Percentiles rank a stretch among this genome's conserved stretches.
These are phyloP conservation scores for Schwanniomyces polymorphus DNA, from an alignment of 805 yeast genomes.

Conservation along the genomic window DNA sequence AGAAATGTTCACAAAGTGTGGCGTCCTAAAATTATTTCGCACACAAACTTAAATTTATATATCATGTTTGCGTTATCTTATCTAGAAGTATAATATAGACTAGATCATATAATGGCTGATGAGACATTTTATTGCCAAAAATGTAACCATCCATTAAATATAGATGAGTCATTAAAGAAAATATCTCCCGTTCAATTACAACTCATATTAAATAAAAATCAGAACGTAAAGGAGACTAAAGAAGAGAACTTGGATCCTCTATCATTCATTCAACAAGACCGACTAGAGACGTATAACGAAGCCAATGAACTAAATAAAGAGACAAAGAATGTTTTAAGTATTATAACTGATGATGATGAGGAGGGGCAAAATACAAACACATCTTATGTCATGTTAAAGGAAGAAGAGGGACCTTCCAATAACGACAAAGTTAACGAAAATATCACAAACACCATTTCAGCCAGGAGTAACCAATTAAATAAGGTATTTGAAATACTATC, in stretches of 20 bases:
- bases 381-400: constrained; percentile 19
- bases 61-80: neutral
- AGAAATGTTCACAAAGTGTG: neutral
- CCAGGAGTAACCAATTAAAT: constrained; percentile 52
- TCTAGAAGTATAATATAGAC: neutral
- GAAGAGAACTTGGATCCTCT: constrained; percentile 18
- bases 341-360: constrained; percentile 27
- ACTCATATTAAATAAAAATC: constrained; percentile 42
- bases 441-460: constrained; percentile 37
- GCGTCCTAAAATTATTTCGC: neutral
- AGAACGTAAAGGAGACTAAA: neutral
- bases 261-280: constrained; percentile 37
- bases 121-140: constrained; percentile 49
- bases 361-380: constrained; percentile 12
- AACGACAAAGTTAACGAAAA: constrained; percentile 4
- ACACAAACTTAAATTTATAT: neutral
- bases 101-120: constrained; percentile 6
- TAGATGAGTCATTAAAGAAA: constrained; percentile 56
- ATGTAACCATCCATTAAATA: constrained; percentile 56
- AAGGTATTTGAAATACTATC: constrained; percentile 73
- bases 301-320: constrained; percentile 19
- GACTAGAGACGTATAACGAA: constrained; percentile 35
- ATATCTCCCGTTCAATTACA: constrained; percentile 56
- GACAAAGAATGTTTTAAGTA: constrained; percentile 25
- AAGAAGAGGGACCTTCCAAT: neutral